A percentile compares a stretch with the other conserved stretches of the same genome.
These are phyloP conservation scores for Rhodomyrtus tomentosa DNA, from an alignment of 345 rosid species.

Conservation along the genomic window DNA sequence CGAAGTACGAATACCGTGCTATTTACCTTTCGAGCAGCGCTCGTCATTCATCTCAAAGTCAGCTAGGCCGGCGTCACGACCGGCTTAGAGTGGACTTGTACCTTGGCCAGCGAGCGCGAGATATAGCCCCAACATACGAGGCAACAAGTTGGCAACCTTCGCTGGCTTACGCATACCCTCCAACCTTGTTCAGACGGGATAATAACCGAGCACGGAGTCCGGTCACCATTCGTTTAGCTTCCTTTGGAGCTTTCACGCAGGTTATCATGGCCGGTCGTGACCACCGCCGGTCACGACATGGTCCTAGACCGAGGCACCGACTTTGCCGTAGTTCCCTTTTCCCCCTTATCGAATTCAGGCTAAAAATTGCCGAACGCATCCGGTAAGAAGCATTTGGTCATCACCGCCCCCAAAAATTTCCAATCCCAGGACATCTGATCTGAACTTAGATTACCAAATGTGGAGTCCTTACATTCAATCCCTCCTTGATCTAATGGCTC, in stretches of 20 bases:
- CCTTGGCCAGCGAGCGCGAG: background rate
- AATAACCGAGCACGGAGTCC: background rate
- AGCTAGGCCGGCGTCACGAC: background rate
- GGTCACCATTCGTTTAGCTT: background rate
- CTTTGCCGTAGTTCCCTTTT: background rate
- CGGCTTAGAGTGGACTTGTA: background rate
- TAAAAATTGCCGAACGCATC: background rate
- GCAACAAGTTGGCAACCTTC: background rate
- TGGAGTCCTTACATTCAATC: background rate
- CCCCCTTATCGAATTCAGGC: background rate
- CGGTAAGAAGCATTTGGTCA: background rate
- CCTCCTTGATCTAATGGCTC: background rate
- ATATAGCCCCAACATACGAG: background rate
- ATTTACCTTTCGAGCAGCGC: no score
- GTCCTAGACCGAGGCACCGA: background rate
- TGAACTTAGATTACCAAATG: background rate
- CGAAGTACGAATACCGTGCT: no score
- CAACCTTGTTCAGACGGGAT: background rate
- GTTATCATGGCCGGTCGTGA: background rate
- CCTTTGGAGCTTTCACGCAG: background rate
- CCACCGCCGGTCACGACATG: background rate
- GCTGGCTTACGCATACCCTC: background rate
- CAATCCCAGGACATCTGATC: background rate
- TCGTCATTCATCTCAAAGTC: no score
- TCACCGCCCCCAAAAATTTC: background rate